These are phyloP conservation scores for Oropetium thomaeum DNA, from an alignment of 176 grass and related monocot genomes.

Conservation along the genomic window DNA sequence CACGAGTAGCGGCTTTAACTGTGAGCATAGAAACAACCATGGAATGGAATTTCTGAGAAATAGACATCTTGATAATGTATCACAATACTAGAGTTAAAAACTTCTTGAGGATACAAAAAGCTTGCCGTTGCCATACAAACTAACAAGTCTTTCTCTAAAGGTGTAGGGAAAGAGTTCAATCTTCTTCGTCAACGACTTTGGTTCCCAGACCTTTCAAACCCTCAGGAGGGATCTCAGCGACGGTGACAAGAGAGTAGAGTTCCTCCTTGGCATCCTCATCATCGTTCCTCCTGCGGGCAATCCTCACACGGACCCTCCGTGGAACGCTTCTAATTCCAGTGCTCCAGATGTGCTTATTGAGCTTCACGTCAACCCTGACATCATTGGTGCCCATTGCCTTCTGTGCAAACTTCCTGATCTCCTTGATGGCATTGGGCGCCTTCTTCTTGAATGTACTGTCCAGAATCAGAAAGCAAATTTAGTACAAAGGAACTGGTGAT, in stretches of 20 bases:
- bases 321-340: constrained; percentile 83
- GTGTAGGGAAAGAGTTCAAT: constrained; percentile 31
- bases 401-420: constrained; percentile 74
- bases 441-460: constrained; percentile 95
- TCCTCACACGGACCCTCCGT: constrained; percentile 66
- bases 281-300: constrained; percentile 74
- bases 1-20: neutral
- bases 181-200: constrained; percentile 61
- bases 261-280: constrained; percentile 90
- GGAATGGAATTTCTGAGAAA: neutral
- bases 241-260: constrained; percentile 73
- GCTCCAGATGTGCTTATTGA: constrained; percentile 97
- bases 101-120: constrained; percentile 18
- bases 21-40: neutral
- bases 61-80: constrained; percentile 3
- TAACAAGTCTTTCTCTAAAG: constrained; percentile 18
- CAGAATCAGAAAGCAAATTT: constrained; percentile 23
- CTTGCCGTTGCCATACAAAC: constrained; percentile 23
- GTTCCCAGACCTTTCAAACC: constrained; percentile 87
- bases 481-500: neutral
- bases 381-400: constrained; percentile 87
- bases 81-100: constrained; percentile 38
- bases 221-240: constrained; percentile 64
- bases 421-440: constrained; percentile 82
- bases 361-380: constrained; percentile 72